These are phyloP conservation scores for Kluyveromyces starmeri DNA, from an alignment of 805 yeast species.

Conservation along the genomic window DNA sequence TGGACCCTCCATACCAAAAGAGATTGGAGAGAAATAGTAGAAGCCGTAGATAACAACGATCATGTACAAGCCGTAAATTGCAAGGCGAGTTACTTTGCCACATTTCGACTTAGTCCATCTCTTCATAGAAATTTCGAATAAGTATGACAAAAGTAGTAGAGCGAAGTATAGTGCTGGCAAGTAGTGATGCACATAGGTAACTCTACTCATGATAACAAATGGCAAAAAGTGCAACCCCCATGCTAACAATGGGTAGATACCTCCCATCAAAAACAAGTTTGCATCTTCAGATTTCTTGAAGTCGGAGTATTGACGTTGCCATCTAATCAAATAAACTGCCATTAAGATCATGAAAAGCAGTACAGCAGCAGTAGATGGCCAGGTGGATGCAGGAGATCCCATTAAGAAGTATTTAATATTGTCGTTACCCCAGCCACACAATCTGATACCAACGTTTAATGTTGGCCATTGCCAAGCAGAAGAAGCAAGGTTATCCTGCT, in stretches of 20 bases:
- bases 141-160: constrained; percentile 45
- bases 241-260: constrained; percentile 69
- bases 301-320: constrained; percentile 73
- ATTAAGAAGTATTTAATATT: constrained; percentile 57
- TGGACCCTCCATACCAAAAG: constrained; percentile 58
- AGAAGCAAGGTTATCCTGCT: constrained; percentile 63
- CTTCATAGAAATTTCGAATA: constrained; percentile 38
- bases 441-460: constrained; percentile 62
- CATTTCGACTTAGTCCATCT: constrained; percentile 23
- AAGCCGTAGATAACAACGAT: constrained; percentile 42
- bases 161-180: constrained; percentile 79
- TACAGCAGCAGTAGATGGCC: constrained; percentile 62
- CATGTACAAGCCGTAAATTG: constrained; percentile 35
- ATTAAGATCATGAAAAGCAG: constrained; percentile 43
- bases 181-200: constrained; percentile 79
- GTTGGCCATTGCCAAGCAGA: constrained; percentile 89
- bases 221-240: constrained; percentile 76
- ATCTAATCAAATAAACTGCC: constrained; percentile 49
- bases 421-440: constrained; percentile 67
- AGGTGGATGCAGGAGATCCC: constrained; percentile 73
- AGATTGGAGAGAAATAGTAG: constrained; percentile 51
- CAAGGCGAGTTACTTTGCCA: constrained; percentile 19
- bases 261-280: constrained; percentile 56
- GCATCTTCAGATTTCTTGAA: constrained; percentile 41
- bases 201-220: constrained; percentile 75